Conservation (phyloP, 139 green algal species). For the Tetradesmus lagerheimii region DNA sequence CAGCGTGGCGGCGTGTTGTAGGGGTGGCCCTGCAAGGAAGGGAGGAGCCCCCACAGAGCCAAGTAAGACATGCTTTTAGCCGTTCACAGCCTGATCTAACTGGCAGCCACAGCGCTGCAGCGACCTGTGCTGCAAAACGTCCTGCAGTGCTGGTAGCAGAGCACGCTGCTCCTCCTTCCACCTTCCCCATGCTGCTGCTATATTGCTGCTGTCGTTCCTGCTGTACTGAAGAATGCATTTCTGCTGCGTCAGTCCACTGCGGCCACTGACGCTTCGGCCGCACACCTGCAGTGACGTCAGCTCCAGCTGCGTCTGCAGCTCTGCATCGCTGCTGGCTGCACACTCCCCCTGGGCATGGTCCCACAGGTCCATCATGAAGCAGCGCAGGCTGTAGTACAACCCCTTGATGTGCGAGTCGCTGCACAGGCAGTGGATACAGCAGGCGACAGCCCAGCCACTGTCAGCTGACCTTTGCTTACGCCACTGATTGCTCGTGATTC, state of each 20-base stretch:
- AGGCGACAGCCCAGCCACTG: neutral
- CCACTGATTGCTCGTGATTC: too few species aligned
- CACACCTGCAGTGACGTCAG: neutral
- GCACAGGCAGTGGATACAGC: neutral
- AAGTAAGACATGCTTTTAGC: too few species aligned
- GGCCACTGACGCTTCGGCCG: neutral
- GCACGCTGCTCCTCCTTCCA: too few species aligned
- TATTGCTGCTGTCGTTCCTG: neutral
- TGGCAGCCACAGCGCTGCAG: too few species aligned
- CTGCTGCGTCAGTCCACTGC: too few species aligned
- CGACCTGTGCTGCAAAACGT: too few species aligned
- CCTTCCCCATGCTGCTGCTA: too few species aligned
- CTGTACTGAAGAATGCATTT: too few species aligned
- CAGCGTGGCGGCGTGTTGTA: conserved; percentile 39
- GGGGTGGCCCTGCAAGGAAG: neutral
- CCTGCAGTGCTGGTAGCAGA: too few species aligned
- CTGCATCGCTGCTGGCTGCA: neutral
- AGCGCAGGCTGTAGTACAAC: conserved; percentile 1
- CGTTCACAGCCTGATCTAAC: neutral
- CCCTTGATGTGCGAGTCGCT: conserved; percentile 41
- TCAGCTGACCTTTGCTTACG: too few species aligned
- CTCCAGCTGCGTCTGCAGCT: conserved; percentile 3
- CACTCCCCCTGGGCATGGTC: conserved; percentile 8
- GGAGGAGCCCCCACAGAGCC: too few species aligned
- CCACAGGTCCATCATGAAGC: conserved; percentile 41